A percentile compares a stretch with the other conserved stretches of the same genome.
These are phyloP conservation scores for Saposhnikovia divaricata DNA, from an alignment of 129 eudicot genomes.

Conservation along the genomic window DNA sequence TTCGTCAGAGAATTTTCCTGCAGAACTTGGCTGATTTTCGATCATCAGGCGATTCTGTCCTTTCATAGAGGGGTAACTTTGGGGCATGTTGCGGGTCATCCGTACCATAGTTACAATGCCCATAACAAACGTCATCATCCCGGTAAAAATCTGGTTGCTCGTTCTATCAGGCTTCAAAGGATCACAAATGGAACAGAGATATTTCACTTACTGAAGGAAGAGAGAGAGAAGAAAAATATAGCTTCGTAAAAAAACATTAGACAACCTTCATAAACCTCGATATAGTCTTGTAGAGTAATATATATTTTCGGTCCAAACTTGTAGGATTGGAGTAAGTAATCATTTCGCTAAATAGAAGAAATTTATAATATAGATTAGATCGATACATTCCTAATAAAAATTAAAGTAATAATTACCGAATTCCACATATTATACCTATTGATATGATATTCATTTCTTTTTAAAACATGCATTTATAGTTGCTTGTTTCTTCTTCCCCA, in stretches of 20 bases:
- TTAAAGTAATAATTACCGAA: not conserved
- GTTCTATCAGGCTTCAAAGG: constrained; percentile 11
- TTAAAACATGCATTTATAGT: too few relatives aligned
- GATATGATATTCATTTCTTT: not conserved
- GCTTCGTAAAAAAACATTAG: not conserved
- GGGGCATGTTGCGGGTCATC: constrained; percentile 41
- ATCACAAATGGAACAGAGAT: not conserved
- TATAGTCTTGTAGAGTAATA: not conserved
- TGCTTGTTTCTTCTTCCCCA: too few relatives aligned
- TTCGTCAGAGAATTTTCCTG: constrained; percentile 13
- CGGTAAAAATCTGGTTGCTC: constrained; percentile 29
- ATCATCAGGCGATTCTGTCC: constrained; percentile 5
- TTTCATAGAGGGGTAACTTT: constrained; percentile 21
- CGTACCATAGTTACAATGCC: constrained; percentile 40
- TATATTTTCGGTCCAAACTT: not conserved
- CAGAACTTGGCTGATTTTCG: constrained; percentile 9
- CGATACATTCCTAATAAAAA: not conserved
- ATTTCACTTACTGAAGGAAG: not conserved
- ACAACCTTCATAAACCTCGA: not conserved
- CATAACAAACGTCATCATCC: constrained; percentile 42
- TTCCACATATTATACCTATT: not conserved
- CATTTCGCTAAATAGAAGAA: not conserved
- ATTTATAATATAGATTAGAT: too few relatives aligned
- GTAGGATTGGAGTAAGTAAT: not conserved
- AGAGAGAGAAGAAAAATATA: not conserved